Base-by-base conservation (phyloP, 2,329 filamentous ascomycete species). In the Pestalotiopsis sp. region DNA sequence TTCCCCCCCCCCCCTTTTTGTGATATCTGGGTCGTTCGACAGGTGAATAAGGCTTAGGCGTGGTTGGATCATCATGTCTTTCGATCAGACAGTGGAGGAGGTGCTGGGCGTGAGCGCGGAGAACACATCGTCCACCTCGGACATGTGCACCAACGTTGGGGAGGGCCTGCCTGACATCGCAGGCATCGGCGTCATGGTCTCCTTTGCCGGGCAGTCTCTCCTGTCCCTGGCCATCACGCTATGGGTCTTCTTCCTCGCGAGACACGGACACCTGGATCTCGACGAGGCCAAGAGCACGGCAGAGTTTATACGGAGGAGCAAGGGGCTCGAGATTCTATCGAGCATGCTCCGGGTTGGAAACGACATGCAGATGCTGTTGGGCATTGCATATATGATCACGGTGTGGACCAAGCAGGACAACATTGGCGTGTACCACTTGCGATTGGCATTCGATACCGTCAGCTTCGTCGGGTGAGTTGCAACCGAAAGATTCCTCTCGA, bases 371-470 rank as follows among this genome's bases (percentile, higher is more conserved):
- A 63, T 70, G 64, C 38, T 70, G n/a, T 59, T 67, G 14, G 70
- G 70, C 10, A 68, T 68, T 26, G 70, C 70, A 44, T 66, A 67
- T 17, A 68, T 71, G 67, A 66, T 71, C 44, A 70, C 70, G n/a
- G 61, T 65, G 13, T 70, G 65, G 65, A 57, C 69, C 60, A 67
- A 67, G 65, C 58, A 66, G 62, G 60, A 69, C 14, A 65, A 68
- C 17, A 63, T 70, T 22, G 69, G 66, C 7, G 40, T 70, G 6
- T 71, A 71, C 35, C 70, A 71, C 52, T 58, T 71, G 24, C 64
- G 65, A 1, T 60, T 71, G 24, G 67, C 57, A 4, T 71, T 70
- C 30, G 70, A 71, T 38, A 70, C 69, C 11, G 67, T 71, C 59
- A 70, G 70, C 38, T 68, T 71, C 22, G 70, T 71, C 3, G 70